Evolutionary conservation across 2,329 filamentous ascomycete species (phyloP), one percentile per base, ranked within the genome.

Genomic region (Aureobasidium pullulans): DNA sequence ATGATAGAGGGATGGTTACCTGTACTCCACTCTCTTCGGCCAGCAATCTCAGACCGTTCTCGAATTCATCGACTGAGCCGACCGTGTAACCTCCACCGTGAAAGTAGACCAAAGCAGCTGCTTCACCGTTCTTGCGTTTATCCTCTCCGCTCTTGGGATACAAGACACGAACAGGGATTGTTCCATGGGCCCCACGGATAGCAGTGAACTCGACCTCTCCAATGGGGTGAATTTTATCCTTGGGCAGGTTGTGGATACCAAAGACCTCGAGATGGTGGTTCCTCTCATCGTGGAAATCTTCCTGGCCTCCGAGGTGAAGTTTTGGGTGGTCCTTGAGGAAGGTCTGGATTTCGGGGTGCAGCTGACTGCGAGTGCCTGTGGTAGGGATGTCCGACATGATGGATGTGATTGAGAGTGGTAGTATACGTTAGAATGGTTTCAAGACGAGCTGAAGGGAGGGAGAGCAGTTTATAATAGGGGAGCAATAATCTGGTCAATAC

Each of bases 31-130:
- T 61, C 52, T 65, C 64, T 59, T 70, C 70, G 23, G 70, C 67
- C 23, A 72, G 44, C 15, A 73, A 60, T 28, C 71, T 64, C 43
- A 71, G 63, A 6, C 71, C 69, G 36, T 74, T 71, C 59, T 75
- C 71, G 52, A 73, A 74, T 46, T 75, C 71, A 46, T 75, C 69
- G 8, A 73, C 69, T n/a, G 65, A 66, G 13, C 72, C 72, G 29
- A 74, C 67, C 1, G 71, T 73, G 62, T 72, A 75, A 1, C 72
- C 71, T 8, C 71, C 72, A 9, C 72, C 70, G 57, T 75, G 73
- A 58, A 75, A 70, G 60, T 74, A 73, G 4, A 74, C 68, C 13
- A 73, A 61, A 2, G 68, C 71, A 32, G 67, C 63, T 31, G 60
- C 61, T 46, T 43, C 34, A 15, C 39, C 52, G 15, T 57, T 57